phyloP scores from a whole-genome alignment of 1,139 yeast species.

The Hansenula anomala region DNA sequence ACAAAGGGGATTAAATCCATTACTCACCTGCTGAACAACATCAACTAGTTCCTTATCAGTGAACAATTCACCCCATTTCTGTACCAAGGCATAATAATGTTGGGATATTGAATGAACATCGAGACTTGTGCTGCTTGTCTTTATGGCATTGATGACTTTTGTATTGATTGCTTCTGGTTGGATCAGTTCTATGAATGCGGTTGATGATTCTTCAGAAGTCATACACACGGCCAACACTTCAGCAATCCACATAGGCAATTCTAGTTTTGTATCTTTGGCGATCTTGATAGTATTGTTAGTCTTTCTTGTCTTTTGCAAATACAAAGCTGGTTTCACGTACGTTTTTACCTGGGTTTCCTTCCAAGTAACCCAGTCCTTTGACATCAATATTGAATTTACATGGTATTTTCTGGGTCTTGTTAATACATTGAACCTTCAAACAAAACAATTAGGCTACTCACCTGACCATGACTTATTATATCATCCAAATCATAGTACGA shows the following conservation, averaged over 20 bases:
- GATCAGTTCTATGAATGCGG: conserved; percentile 61
- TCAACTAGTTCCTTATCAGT: conserved; percentile 59
- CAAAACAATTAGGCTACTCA: conserved; percentile 19
- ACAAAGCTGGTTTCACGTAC: too few relatives aligned
- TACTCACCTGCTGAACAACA: conserved; percentile 35
- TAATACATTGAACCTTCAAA: conserved; percentile 7
- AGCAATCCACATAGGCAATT: conserved; percentile 89
- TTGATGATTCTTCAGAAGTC: conserved; percentile 21
- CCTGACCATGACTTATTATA: conserved; percentile 67
- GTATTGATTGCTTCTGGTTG: conserved; percentile 63
- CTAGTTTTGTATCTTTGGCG: conserved; percentile 60
- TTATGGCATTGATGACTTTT: conserved; percentile 74
- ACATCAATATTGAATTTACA: conserved; percentile 72
- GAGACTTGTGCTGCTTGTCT: conserved; percentile 62
- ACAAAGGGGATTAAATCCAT: too few relatives aligned
- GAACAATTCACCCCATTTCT: conserved; percentile 71
- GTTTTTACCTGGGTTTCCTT: conserved; percentile 68
- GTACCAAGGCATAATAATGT: conserved; percentile 63
- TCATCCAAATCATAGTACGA: conserved; percentile 84
- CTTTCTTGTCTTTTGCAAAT: too few relatives aligned
- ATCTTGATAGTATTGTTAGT: conserved; percentile 29
- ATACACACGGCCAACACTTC: conserved; percentile 62
- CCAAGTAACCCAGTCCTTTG: conserved; percentile 85
- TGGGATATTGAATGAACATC: conserved; percentile 67
- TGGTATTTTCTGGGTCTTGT: conserved; percentile 56